Percentiles rank a stretch among this genome's conserved stretches.
Conservation (phyloP, 768 basidiomycete genomes). For the Phanerochaete carnosa region DNA sequence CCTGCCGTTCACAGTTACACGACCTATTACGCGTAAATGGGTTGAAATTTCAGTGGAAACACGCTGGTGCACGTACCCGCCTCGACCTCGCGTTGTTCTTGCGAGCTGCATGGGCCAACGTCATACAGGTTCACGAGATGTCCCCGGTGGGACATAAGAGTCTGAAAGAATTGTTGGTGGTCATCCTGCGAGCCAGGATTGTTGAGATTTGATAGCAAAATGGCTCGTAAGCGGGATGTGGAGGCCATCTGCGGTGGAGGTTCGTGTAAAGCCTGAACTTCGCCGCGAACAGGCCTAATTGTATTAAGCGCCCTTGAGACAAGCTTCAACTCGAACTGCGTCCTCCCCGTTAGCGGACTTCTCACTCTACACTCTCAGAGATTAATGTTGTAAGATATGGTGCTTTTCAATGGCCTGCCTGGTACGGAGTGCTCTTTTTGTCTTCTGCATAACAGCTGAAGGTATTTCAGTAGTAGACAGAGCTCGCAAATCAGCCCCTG, state of each 20-base stretch:
- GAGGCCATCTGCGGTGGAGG: slow-evolving; percentile 9
- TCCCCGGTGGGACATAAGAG: slow-evolving; percentile 63
- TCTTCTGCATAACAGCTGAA: too few relatives aligned
- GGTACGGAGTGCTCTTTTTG: too few relatives aligned
- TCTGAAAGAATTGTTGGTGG: slow-evolving; percentile 67
- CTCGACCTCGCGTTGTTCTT: slow-evolving; percentile 72
- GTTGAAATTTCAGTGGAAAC: neutral
- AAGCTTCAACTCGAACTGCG: neutral
- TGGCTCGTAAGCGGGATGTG: slow-evolving; percentile 4
- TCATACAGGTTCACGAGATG: slow-evolving; percentile 63
- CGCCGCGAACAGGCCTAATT: neutral
- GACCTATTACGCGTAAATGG: slow-evolving; percentile 45
- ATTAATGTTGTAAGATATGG: too few relatives aligned
- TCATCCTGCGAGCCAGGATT: slow-evolving; percentile 3
- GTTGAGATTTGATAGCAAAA: slow-evolving; percentile 8
- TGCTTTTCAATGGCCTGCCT: too few relatives aligned
- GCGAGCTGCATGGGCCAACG: slow-evolving; percentile 54
- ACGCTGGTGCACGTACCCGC: slow-evolving; percentile 37
- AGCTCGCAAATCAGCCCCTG: too few relatives aligned
- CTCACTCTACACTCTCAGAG: too few relatives aligned
- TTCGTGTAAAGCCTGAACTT: neutral
- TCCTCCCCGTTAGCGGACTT: too few relatives aligned
- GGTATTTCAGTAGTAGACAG: too few relatives aligned
- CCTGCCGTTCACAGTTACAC: slow-evolving; percentile 58
- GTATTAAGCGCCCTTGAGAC: neutral